Base-by-base conservation (phyloP, 2,329 filamentous ascomycete genomes). In the Zymoseptoria ardabiliae region DNA sequence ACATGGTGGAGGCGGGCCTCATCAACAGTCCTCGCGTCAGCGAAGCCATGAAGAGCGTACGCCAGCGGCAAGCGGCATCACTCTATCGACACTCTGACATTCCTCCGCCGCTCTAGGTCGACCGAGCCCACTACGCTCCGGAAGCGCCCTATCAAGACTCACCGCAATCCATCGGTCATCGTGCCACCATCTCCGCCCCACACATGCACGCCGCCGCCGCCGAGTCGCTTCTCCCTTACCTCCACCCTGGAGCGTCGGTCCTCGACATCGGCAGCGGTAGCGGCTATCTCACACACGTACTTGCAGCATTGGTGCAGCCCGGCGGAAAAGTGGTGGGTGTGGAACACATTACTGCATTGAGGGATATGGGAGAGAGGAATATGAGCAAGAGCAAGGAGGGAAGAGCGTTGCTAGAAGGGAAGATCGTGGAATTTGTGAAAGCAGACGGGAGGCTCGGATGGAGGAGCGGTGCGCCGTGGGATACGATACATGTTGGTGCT, bases 401-500 rank as follows among this genome's bases (percentile, higher is more conserved):
- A 0, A 65, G 82, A 81, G 70, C 72, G 10, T 74, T 95, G 57
- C 73, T 97, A 13, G 80, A 81, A 1, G 77, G 74, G 0, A 89
- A 87, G 0, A 82, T 80, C 68, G 83, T 92, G 50, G 78, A 79
- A 59, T 95, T 95, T 70, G 80, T 92, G 1, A 80, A 85, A 0
- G 91, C 85, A 0, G 92, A 97, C 75, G 79, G 79, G 11, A 67
- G 79, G 61, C 70, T 73, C 57, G 79, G 79, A 2, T 80, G 73
- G 72, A 59, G 55, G 25, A 75, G 78, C 11, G 79, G 76, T 62
- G 75, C 73, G 28, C 76, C 85, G 0, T 99, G 93, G 80, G 91
- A 97, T 79, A 92, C 89, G 2, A 97, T 99, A 61, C 94, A 97
- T 72, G 94, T 97, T 2, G 94, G 94, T 0, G 94, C 94, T 0